phyloP scores from a whole-genome alignment of 805 yeast species.

The Candida manassasensis region DNA sequence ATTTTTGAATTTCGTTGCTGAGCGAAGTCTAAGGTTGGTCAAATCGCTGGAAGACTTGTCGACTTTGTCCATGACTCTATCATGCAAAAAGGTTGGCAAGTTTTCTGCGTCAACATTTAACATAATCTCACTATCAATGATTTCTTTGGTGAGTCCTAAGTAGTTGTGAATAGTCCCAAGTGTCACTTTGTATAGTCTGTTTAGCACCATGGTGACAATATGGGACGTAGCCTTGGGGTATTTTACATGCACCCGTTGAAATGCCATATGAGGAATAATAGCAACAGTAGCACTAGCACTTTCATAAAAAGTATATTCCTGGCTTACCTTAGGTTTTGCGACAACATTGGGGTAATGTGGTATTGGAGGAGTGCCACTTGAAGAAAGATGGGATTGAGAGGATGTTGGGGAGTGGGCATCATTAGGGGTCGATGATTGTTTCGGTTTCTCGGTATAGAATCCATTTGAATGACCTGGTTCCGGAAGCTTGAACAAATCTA shows the following conservation, averaged over 20 bases:
- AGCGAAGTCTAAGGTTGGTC: neutral
- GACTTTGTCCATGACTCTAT: constrained; percentile 45
- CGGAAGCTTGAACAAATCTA: constrained; percentile 55
- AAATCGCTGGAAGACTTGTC: neutral
- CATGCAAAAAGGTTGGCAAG: constrained; percentile 62
- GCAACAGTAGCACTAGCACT: constrained; percentile 70
- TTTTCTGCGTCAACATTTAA: constrained; percentile 41
- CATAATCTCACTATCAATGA: constrained; percentile 67
- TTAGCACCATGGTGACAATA: constrained; percentile 86
- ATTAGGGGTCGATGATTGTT: neutral
- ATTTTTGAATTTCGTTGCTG: neutral
- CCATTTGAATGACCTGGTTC: constrained; percentile 3
- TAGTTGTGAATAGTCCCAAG: constrained; percentile 86
- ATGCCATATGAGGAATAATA: constrained; percentile 83
- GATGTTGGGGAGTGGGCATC: constrained; percentile 1
- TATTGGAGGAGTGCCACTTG: neutral
- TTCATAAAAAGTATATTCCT: constrained; percentile 6
- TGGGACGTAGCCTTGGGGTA: constrained; percentile 91
- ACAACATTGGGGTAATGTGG: constrained; percentile 40
- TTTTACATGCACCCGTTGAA: constrained; percentile 61
- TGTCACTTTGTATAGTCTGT: constrained; percentile 84
- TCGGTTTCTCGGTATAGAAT: constrained; percentile 6
- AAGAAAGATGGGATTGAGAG: constrained; percentile 2
- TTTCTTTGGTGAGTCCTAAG: constrained; percentile 77
- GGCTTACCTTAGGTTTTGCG: constrained; percentile 56